Evolutionary conservation across 1,139 yeast genomes (phyloP), one percentile per base, ranked within the genome.

Genomic region (Zygosaccharomyces pseudobailii): DNA sequence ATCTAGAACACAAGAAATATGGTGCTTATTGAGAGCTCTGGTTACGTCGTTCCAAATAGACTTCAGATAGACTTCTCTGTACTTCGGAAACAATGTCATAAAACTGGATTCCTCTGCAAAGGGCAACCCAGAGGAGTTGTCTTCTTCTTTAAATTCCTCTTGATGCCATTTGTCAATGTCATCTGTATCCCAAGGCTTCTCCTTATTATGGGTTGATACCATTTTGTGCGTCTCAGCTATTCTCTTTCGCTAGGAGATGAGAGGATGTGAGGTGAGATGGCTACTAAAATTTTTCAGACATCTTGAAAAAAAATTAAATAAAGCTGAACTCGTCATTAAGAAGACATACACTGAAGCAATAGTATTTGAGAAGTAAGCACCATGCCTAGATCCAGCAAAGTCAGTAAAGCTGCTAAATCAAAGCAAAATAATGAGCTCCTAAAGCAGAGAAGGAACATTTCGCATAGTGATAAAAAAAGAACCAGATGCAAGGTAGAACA

Each of bases 121-220:
- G 36, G 96, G 84, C 47, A 78, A 76, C 0, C 97, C 97, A 7
- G 90, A 79, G 4, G 79, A 81, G 63, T 89, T 87, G 65, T 92
- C 95, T 61, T 88, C 97, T 1, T 89, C 89, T 58, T 78, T 85
- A 73, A 92, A 92, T 53, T 89, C 95, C 33, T 89, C 96, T 37
- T 83, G 74, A 55, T 78, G 73, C 99, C 99, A 92, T 67, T 92
- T 90, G 65, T 92, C 96, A 53, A 92, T 84, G 60, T 89, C 97
- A 24, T 87, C 88, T 10, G 96, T 89, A 65, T 92, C 97, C 97
- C 98, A 90, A 47, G 97, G 97, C 69, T 92, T 92, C 61, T 90
- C 97, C 65, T 82, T 85, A 67, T 90, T 87, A 68, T 90, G 92
- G 48, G 95, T 86, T 3, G 96, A 88, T 30, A 86, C 89, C 97